phyloP scores from a whole-genome alignment of 148 eudicot genomes.

The Oxyria digyna region DNA sequence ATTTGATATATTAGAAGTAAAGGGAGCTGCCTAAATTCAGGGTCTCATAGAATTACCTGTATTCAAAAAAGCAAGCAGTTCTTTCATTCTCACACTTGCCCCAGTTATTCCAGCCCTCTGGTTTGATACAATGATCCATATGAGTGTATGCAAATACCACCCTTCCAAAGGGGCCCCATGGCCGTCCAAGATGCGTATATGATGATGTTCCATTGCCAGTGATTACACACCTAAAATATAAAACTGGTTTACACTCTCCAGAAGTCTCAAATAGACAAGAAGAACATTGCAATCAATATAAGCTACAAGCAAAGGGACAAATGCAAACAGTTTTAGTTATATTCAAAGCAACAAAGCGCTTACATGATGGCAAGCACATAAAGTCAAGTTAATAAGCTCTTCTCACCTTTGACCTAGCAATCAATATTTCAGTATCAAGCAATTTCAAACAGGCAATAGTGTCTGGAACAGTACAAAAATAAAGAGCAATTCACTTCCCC shows the following conservation, averaged over 20 bases:
- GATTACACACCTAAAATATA: conserved; percentile 62
- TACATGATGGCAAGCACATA: too few relatives aligned
- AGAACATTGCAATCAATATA: neutral
- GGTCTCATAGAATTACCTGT: conserved; percentile 33
- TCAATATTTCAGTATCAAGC: neutral
- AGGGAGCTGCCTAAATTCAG: neutral
- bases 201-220: conserved; percentile 71
- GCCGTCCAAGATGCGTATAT: conserved; percentile 79
- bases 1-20: neutral
- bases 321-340: neutral
- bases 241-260: neutral
- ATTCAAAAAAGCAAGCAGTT: conserved; percentile 94
- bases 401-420: neutral
- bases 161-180: conserved; percentile 98
- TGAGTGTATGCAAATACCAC: conserved; percentile 86
- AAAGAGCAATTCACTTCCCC: neutral
- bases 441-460: too few relatives aligned
- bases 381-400: too few relatives aligned
- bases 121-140: conserved; percentile 75
- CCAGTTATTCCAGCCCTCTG: conserved; percentile 92
- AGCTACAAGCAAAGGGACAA: neutral
- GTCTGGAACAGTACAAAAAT: too few relatives aligned
- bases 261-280: neutral
- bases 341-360: too few relatives aligned
- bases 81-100: conserved; percentile 88